These are phyloP conservation scores for Brassica balearica DNA, from an alignment of 441 rosid species.

Conservation along the genomic window DNA sequence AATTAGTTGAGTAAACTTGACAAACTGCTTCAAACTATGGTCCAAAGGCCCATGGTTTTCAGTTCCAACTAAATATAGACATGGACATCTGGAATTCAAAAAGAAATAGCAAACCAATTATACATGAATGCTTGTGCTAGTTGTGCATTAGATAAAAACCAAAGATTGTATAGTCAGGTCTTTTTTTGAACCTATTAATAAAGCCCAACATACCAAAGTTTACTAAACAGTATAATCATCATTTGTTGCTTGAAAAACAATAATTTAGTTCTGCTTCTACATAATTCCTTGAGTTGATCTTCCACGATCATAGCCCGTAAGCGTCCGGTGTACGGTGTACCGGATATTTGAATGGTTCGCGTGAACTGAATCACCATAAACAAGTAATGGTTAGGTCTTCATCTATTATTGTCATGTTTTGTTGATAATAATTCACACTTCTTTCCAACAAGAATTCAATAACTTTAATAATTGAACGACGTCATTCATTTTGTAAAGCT, in stretches of 20 bases:
- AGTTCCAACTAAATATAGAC: neutral
- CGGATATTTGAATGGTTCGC: conserved; percentile 13
- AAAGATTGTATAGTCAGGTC: neutral
- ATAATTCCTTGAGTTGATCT: neutral
- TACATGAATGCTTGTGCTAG: neutral
- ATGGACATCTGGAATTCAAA: neutral
- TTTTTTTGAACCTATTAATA: neutral
- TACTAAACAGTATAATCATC: neutral
- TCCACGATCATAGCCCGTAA: neutral
- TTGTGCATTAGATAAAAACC: neutral
- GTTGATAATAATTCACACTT: conserved; percentile 17
- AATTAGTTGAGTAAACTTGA: conserved; percentile 4
- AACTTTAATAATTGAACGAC: conserved; percentile 24
- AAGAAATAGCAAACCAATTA: neutral
- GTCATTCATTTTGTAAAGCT: conserved; percentile 21
- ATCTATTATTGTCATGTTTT: conserved; percentile 13
- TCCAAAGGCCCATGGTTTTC: neutral
- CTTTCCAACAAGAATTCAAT: conserved; percentile 4
- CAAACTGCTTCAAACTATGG: neutral
- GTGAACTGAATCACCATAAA: neutral
- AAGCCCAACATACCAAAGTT: conserved; percentile 9
- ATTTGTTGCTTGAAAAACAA: neutral
- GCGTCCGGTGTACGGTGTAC: neutral
- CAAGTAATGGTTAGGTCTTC: neutral
- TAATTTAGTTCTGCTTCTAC: neutral